These are phyloP conservation scores for Solanum dulcamara DNA, from an alignment of 257 asterid species.

Conservation along the genomic window DNA sequence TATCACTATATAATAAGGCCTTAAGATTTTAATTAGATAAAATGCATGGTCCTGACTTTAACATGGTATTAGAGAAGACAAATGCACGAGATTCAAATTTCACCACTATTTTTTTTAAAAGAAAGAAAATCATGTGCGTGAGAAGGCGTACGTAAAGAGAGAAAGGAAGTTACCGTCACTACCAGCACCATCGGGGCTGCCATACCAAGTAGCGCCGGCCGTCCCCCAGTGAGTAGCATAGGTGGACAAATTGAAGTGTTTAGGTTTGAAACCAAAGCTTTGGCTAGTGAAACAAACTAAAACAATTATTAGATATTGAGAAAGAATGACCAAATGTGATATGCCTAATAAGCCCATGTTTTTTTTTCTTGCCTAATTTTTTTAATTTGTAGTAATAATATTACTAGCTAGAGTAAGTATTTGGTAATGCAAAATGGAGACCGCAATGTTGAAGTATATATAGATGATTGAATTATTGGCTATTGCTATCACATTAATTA, in stretches of 20 bases:
- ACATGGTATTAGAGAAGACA: not conserved
- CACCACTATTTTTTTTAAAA: too few species aligned
- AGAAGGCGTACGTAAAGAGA: not conserved
- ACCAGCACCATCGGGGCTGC: slow-evolving; percentile 64
- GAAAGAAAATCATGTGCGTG: not conserved
- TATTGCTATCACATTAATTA: not conserved
- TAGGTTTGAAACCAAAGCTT: slow-evolving; percentile 20
- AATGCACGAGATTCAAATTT: not conserved
- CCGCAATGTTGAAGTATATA: not conserved
- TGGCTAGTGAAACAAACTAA: slow-evolving; percentile 8
- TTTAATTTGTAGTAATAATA: not conserved
- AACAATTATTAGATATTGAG: slow-evolving; percentile 8
- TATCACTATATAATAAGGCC: too few species aligned
- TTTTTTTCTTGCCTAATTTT: not conserved
- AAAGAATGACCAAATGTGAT: not conserved
- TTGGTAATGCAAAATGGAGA: not conserved
- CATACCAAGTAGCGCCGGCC: slow-evolving; percentile 74
- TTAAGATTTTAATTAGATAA: not conserved
- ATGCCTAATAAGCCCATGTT: not conserved
- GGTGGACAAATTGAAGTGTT: slow-evolving; percentile 23
- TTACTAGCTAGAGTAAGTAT: not conserved
- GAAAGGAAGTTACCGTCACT: slow-evolving; percentile 36
- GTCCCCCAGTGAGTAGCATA: slow-evolving; percentile 25
- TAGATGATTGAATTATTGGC: not conserved
- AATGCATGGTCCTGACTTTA: not conserved